These are phyloP conservation scores for Chaetoceros tenuissimus DNA, from an alignment of 108 stramenopile species.

Conservation along the genomic window DNA sequence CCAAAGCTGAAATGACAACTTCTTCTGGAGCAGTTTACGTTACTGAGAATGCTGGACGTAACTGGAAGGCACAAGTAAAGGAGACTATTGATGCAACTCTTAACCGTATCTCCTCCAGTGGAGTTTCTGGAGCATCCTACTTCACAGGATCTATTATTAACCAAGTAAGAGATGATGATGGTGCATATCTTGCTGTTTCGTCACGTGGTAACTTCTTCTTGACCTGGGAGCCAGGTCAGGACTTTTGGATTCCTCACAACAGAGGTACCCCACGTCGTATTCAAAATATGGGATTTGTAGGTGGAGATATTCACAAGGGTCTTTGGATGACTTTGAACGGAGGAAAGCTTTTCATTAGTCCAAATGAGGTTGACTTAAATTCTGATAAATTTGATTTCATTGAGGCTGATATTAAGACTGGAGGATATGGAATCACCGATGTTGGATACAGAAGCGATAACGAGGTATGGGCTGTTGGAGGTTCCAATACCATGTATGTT, in stretches of 20 bases:
- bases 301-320: conserved; percentile 85
- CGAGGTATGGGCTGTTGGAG: conserved; percentile 96
- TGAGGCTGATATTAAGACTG: conserved; percentile 91
- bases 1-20: conserved; percentile 94
- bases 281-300: conserved; percentile 96
- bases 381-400: conserved; percentile 69
- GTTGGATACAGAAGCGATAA: conserved; percentile 84
- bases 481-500: conserved; percentile 90
- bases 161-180: conserved; percentile 75
- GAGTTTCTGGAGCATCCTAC: conserved; percentile 91
- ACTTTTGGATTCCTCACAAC: conserved; percentile 99
- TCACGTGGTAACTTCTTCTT: conserved; percentile 97
- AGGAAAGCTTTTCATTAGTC: conserved; percentile 71
- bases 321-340: conserved; percentile 98
- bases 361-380: conserved; percentile 35
- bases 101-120: conserved; percentile 83
- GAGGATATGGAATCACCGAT: conserved; percentile 96
- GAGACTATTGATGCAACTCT: conserved; percentile 97
- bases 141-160: conserved; percentile 90
- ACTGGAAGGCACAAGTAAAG: conserved; percentile 97
- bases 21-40: conserved; percentile 86
- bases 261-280: conserved; percentile 91
- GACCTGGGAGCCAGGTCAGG: conserved; percentile 94
- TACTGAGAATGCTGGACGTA: conserved; percentile 91
- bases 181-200: conserved; percentile 84